phyloP scores from a whole-genome alignment of 768 basidiomycete genomes.

The Imleria badia region DNA sequence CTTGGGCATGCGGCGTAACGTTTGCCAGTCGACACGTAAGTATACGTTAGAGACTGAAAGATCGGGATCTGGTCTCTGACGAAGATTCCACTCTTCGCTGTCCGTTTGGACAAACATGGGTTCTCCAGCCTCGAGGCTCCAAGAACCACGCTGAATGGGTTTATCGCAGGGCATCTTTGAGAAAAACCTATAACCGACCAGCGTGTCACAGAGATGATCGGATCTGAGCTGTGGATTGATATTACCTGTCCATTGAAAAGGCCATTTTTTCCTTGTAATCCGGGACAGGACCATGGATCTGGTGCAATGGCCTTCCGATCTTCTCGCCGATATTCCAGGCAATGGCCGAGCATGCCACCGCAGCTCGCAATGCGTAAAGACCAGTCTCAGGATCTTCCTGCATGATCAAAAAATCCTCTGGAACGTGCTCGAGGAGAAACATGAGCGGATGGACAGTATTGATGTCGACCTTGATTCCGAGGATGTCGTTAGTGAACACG shows the following conservation, averaged over 20 bases:
- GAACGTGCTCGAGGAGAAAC: slow-evolving; percentile 50
- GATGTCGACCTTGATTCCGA: slow-evolving; percentile 33
- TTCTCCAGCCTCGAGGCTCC: slow-evolving; percentile 51
- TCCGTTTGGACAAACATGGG: slow-evolving; percentile 45
- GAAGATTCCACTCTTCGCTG: slow-evolving; percentile 37
- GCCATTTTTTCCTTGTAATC: slow-evolving; percentile 50
- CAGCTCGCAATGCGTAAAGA: slow-evolving; percentile 45
- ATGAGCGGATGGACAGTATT: slow-evolving; percentile 35
- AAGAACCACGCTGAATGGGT: slow-evolving; percentile 54
- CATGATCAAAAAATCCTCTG: slow-evolving; percentile 51
- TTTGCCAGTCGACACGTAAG: slow-evolving; percentile 58
- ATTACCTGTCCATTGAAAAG: slow-evolving; percentile 49
- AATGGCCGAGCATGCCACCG: slow-evolving; percentile 45
- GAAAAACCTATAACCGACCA: slow-evolving; percentile 38
- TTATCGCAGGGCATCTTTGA: slow-evolving; percentile 45
- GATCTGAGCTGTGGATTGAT: background rate
- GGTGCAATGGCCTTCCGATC: slow-evolving; percentile 45
- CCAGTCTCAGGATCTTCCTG: slow-evolving; percentile 43
- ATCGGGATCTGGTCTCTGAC: slow-evolving; percentile 34
- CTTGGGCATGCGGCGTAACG: slow-evolving; percentile 46
- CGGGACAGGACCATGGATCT: slow-evolving; percentile 49
- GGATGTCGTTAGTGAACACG: slow-evolving; percentile 44
- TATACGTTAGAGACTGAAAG: slow-evolving; percentile 41
- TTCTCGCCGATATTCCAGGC: slow-evolving; percentile 50
- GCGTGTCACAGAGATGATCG: background rate